Base-by-base conservation (phyloP, 176 grass and related monocot species). In the Dendrocalamus sinicus region DNA sequence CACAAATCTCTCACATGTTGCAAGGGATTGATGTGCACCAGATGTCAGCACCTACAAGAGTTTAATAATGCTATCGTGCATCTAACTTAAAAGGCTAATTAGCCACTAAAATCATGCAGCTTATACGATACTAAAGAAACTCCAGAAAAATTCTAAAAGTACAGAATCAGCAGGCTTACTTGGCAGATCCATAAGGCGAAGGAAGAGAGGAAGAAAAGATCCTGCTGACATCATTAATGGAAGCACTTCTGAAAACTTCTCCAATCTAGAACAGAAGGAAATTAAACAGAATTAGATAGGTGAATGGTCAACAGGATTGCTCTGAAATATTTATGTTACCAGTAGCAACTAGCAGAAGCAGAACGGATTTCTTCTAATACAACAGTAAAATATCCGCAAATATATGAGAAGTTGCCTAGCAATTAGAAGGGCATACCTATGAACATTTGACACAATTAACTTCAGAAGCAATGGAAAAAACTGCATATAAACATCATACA, bases 161-260 rank as follows among this genome's bases (percentile, higher is more conserved):
- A 73, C 6, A 32, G 69, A 69, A 78, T 81, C 17, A 20, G 22
- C 32, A 76, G 11, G 35, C 88, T 93, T 83, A 98, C 93, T 87
- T 91, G 96, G 96, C 15, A 98, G 77, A 92, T 98, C 93, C 81
- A 91, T 48, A 77, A 98, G 93, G 72, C 91, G 89, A 45, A 85
- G 77, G 79, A 98, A 98, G 84, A 98, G 96, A 81, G 91, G 93
- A 91, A 98, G 93, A 94, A 98, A 98, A 61, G 96, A 98, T 85
- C 96, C 91, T 61, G 91, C 45, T 65, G 28, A 30, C 28, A 30
- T 30, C 28, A 30, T 30, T 30, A 30, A 30, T 30, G 28, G 28
- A 30, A 30, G 28, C 28, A 30, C 28, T 30, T 30, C 28, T 30
- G 28, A 30, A 30, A 30, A 30, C 28, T 30, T 30, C 28, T 30